Percentiles rank a stretch among this genome's conserved stretches.
Evolutionary conservation across 23 red algal species (phyloP).

Genomic region (Agarophyton chilense): DNA sequence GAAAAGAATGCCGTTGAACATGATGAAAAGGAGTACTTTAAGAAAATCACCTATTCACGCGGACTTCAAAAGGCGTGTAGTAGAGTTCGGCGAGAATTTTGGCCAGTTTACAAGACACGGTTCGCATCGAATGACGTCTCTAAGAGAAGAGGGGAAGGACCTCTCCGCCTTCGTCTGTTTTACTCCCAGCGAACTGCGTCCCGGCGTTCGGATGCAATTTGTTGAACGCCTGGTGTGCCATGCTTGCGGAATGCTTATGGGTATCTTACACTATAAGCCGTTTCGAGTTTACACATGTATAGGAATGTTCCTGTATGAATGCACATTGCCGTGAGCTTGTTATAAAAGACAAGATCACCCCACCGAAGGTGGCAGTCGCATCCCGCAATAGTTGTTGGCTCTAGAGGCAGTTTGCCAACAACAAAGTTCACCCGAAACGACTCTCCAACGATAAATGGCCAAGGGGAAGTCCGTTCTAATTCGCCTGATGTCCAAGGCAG

Average conservation of each 20-base stretch:
- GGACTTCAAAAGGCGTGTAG: neutral
- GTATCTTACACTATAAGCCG: neutral
- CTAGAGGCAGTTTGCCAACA: no score
- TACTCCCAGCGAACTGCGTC: no score
- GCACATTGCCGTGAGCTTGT: no score
- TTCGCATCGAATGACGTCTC: neutral
- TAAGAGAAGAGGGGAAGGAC: neutral
- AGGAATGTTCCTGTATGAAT: no score
- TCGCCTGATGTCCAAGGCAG: constrained; percentile 85
- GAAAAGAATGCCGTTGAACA: constrained; percentile 83
- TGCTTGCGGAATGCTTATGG: neutral
- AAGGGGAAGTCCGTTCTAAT: constrained; percentile 96
- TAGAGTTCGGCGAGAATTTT: neutral
- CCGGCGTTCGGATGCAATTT: neutral
- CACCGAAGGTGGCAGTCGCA: no score
- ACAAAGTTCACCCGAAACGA: no score
- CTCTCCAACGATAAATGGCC: constrained; percentile 44
- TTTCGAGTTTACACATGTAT: no score
- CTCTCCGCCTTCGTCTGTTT: no score
- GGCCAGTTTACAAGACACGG: neutral
- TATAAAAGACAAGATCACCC: no score
- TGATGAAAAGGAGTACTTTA: neutral
- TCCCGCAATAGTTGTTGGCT: no score
- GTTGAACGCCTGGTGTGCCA: neutral
- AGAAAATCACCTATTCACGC: constrained; percentile 13